Conservation (phyloP, 441 rosid species). For the Erysimum cheiri region DNA sequence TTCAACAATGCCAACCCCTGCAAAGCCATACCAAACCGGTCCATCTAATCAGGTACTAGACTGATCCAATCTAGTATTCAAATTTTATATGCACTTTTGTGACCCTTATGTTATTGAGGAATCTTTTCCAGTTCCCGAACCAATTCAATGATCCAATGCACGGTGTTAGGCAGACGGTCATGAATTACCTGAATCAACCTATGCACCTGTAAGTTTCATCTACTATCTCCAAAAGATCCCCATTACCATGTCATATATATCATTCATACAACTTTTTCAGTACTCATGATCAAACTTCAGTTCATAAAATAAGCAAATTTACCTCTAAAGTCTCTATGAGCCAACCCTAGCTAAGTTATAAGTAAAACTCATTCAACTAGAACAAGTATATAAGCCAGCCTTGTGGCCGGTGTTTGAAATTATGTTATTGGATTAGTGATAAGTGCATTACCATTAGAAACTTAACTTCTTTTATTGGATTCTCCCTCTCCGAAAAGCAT, state of each 20-base stretch:
- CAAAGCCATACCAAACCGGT: slow-evolving; percentile 55
- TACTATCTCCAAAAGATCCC: slow-evolving; percentile 19
- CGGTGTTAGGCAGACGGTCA: slow-evolving; percentile 55
- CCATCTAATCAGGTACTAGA: slow-evolving; percentile 63
- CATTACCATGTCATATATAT: not conserved
- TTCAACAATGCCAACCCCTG: slow-evolving; percentile 52
- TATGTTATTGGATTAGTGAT: not conserved
- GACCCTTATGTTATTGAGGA: slow-evolving; percentile 10
- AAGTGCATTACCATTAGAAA: not conserved
- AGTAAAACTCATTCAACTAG: slow-evolving; percentile 12
- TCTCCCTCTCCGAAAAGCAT: not conserved
- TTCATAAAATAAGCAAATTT: not conserved
- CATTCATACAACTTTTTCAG: slow-evolving; percentile 3
- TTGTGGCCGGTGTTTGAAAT: not conserved
- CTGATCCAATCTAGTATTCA: slow-evolving; percentile 20
- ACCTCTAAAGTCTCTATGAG: slow-evolving; percentile 6
- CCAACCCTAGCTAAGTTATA: slow-evolving; percentile 3
- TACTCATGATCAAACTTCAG: not conserved
- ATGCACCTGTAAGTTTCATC: slow-evolving; percentile 64
- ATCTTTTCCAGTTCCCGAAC: slow-evolving; percentile 51
- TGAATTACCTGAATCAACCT: slow-evolving; percentile 65
- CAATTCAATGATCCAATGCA: slow-evolving; percentile 50
- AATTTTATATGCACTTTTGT: not conserved
- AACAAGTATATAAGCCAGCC: slow-evolving; percentile 9
- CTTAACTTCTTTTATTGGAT: not conserved